Conservation (phyloP, 129 eudicot genomes). For the Apium graveolens region DNA sequence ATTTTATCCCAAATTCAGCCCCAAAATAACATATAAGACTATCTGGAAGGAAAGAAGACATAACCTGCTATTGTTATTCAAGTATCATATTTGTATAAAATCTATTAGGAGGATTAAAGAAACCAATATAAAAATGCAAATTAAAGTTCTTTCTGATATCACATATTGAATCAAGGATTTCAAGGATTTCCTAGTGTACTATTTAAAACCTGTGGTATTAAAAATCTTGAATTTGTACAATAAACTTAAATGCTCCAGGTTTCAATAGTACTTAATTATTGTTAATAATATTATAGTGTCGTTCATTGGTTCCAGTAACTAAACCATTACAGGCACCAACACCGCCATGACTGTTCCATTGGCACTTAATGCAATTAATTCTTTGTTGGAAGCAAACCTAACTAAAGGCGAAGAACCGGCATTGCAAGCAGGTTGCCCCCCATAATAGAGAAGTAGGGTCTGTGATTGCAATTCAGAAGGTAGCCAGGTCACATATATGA, state of each 20-base stretch:
- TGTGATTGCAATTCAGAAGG: not conserved
- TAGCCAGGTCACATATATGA: not conserved
- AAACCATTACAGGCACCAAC: not conserved
- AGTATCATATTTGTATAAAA: not conserved
- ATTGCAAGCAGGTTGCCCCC: not conserved
- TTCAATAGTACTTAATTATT: not conserved
- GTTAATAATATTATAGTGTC: not conserved
- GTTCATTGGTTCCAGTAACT: not conserved
- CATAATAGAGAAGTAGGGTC: not conserved
- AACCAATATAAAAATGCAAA: not conserved
- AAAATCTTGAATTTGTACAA: not conserved
- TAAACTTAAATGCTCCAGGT: not conserved
- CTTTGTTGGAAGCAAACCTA: not conserved
- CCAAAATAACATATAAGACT: not conserved
- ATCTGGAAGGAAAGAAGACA: not conserved
- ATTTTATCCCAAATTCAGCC: not conserved
- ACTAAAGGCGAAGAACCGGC: too few relatives aligned
- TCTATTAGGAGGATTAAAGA: not conserved
- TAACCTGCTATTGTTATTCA: not conserved
- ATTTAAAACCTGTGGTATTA: not conserved
- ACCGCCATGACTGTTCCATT: not conserved
- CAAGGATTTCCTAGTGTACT: not conserved
- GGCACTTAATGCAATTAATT: not conserved
- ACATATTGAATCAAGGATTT: not conserved
- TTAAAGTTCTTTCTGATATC: not conserved